Conservation (phyloP, 106 monocot species). For the Phalaenopsis aphrodite region DNA sequence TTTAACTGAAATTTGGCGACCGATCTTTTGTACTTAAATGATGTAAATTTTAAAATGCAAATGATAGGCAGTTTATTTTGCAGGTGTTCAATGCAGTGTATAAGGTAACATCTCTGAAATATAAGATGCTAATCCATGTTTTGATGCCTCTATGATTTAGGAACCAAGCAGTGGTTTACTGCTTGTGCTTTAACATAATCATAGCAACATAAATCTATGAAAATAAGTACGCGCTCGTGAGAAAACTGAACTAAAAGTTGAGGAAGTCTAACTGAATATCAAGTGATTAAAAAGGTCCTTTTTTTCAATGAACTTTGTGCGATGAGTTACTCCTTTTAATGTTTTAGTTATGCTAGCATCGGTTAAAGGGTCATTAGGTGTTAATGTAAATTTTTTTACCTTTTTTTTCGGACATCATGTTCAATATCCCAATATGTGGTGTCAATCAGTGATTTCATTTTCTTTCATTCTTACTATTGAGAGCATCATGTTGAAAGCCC, state of each 20-base stretch:
- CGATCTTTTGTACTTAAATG: background rate
- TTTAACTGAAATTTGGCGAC: background rate
- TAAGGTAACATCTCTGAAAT: background rate
- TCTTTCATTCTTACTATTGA: background rate
- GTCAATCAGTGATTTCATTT: background rate
- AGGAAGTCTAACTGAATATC: background rate
- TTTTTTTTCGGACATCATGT: background rate
- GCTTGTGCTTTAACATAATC: conserved; percentile 1
- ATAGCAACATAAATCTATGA: background rate
- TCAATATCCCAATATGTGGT: background rate
- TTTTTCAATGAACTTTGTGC: background rate
- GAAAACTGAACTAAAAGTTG: background rate
- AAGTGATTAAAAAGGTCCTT: background rate
- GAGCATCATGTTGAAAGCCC: background rate
- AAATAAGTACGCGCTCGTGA: background rate
- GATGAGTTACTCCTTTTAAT: background rate
- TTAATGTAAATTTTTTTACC: background rate
- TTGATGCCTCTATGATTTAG: background rate
- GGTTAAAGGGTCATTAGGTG: background rate
- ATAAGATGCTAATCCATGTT: background rate
- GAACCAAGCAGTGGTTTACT: background rate
- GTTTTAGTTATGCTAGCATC: background rate
- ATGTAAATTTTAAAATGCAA: conserved; percentile 4
- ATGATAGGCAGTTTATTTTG: background rate
- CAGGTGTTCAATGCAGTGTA: background rate